A percentile compares a stretch with the other conserved stretches of the same genome.
These are phyloP conservation scores for Kwoniella botswanensis DNA, from an alignment of 768 basidiomycete species.

Conservation along the genomic window DNA sequence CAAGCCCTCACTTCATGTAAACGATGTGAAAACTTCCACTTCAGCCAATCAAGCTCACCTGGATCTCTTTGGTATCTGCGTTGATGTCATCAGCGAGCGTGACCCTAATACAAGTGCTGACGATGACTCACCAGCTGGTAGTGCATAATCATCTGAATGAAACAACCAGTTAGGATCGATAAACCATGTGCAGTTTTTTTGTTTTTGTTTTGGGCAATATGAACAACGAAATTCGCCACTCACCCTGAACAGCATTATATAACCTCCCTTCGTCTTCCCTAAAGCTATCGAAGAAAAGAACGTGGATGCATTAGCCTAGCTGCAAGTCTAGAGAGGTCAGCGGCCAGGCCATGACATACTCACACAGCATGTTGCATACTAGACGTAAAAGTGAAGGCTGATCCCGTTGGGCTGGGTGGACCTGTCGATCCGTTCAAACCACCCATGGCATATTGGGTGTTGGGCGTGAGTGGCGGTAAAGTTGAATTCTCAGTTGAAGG, in stretches of 20 bases:
- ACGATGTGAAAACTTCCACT: too few relatives aligned
- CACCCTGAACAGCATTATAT: conserved; percentile 16
- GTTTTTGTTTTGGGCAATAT: background rate
- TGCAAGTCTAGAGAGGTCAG: background rate
- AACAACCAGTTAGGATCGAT: background rate
- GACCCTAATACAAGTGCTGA: background rate
- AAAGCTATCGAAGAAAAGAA: background rate
- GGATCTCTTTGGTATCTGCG: conserved; percentile 1
- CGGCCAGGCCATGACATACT: background rate
- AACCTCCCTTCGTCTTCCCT: conserved; percentile 15
- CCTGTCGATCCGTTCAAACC: conserved; percentile 1
- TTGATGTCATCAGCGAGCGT: background rate
- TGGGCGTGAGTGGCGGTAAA: conserved; percentile 3
- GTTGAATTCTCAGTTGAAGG: background rate
- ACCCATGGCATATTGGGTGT: background rate
- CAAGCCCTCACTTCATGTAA: background rate
- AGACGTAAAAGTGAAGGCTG: conserved; percentile 4
- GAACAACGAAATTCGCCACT: background rate
- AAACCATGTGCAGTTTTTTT: too few relatives aligned
- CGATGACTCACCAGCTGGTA: conserved; percentile 20
- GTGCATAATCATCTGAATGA: conserved; percentile 22
- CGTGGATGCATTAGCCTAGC: background rate
- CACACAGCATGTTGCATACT: conserved; percentile 19
- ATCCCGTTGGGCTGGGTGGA: conserved; percentile 10
- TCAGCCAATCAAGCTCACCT: background rate